Conservation (phyloP, 106 monocot species). For the Cymbidium sinense region DNA sequence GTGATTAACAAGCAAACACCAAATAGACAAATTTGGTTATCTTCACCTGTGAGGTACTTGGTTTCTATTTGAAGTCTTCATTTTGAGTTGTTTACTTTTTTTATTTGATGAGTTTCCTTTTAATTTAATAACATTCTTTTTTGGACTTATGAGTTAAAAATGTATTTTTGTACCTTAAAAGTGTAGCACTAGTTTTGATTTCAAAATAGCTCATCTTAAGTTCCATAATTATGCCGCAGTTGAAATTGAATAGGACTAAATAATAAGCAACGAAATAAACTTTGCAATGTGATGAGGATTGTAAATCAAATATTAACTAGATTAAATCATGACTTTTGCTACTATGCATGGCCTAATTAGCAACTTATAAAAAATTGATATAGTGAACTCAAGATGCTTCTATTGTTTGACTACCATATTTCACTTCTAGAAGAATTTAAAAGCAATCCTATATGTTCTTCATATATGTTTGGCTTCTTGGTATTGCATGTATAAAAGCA, state of each 20-base stretch:
- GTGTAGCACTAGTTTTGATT: neutral
- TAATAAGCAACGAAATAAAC: neutral
- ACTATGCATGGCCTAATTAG: neutral
- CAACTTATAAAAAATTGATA: neutral
- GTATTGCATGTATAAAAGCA: too few species aligned
- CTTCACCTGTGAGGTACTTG: slow-evolving; percentile 90
- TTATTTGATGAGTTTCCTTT: neutral
- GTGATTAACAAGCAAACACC: slow-evolving; percentile 98
- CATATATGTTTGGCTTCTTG: too few species aligned
- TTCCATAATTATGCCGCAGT: neutral
- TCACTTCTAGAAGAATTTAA: neutral
- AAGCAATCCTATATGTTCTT: neutral
- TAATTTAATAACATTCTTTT: neutral
- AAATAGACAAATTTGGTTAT: slow-evolving; percentile 94
- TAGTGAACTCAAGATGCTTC: neutral
- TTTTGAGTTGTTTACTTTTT: neutral
- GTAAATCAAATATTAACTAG: neutral
- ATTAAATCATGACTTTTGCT: neutral
- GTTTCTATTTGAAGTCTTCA: neutral
- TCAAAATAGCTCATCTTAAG: too few species aligned
- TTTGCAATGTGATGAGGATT: neutral
- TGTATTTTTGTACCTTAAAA: neutral
- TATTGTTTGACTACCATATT: neutral
- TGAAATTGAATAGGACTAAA: neutral
- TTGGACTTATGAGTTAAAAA: neutral